A percentile compares a stretch with the other conserved stretches of the same genome.
Evolutionary conservation across 1,284 basidiomycete genomes (phyloP).

Genomic region (Inonotus hispidus): DNA sequence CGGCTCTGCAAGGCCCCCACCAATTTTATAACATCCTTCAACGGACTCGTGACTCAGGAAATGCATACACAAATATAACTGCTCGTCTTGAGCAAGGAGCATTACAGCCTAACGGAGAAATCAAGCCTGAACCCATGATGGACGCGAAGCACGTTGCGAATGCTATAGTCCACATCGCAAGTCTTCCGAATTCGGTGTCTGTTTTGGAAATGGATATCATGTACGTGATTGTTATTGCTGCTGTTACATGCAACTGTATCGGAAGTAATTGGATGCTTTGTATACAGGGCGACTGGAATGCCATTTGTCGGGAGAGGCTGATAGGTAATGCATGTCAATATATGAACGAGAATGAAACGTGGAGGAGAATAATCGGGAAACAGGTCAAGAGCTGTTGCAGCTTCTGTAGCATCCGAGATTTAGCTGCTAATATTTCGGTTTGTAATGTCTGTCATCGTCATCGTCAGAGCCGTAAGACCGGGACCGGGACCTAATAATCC

Average conservation of each 20-base stretch:
- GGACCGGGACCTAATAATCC: background rate
- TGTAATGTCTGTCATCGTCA: background rate
- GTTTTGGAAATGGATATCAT: constrained; percentile 71
- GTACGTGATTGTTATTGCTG: constrained; percentile 38
- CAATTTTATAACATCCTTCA: background rate
- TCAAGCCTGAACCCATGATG: constrained; percentile 56
- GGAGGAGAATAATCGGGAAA: no score
- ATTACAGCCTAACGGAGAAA: constrained; percentile 64
- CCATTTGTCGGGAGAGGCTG: constrained; percentile 62
- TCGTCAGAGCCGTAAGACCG: background rate
- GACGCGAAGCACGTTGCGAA: constrained; percentile 67
- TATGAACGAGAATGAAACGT: background rate
- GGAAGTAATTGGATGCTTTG: background rate
- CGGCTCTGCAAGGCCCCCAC: background rate
- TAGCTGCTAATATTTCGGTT: background rate
- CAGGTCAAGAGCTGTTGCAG: no score
- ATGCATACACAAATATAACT: constrained; percentile 60
- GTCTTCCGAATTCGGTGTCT: constrained; percentile 61
- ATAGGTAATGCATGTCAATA: constrained; percentile 12
- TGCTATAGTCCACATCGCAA: constrained; percentile 65
- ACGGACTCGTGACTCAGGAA: constrained; percentile 39
- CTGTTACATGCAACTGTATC: background rate
- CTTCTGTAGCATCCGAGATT: no score
- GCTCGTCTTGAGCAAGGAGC: constrained; percentile 40
- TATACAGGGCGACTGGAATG: constrained; percentile 47